A percentile compares a stretch with the other conserved stretches of the same genome.
Conservation (phyloP, 805 yeast genomes). For the Priceomyces carsonii region DNA sequence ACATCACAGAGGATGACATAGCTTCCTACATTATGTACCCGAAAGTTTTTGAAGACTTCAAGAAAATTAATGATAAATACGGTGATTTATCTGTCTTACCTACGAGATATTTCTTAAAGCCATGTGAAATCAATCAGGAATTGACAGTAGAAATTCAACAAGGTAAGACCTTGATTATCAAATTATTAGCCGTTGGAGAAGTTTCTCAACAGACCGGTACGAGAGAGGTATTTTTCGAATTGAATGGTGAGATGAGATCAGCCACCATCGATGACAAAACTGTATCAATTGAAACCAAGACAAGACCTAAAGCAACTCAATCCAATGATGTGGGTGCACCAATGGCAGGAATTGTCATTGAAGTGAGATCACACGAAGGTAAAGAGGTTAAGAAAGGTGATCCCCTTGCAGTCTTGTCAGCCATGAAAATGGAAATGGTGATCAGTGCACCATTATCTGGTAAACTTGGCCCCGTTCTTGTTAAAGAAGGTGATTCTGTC, state of each 20-base stretch:
- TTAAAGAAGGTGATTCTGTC: slow-evolving; percentile 91
- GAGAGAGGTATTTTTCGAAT: slow-evolving; percentile 95
- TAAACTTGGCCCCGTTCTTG: slow-evolving; percentile 70
- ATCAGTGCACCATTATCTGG: slow-evolving; percentile 91
- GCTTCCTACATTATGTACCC: slow-evolving; percentile 98
- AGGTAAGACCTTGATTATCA: slow-evolving; percentile 92
- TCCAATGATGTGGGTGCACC: slow-evolving; percentile 97
- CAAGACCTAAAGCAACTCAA: slow-evolving; percentile 91
- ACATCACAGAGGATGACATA: slow-evolving; percentile 78
- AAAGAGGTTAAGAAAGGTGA: slow-evolving; percentile 94
- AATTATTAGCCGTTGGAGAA: slow-evolving; percentile 91
- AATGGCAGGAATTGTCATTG: slow-evolving; percentile 98
- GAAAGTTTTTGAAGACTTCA: slow-evolving; percentile 89
- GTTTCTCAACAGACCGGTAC: slow-evolving; percentile 80
- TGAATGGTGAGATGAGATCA: slow-evolving; percentile 97
- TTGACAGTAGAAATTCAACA: slow-evolving; percentile 85
- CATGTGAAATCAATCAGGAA: slow-evolving; percentile 87
- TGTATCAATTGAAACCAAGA: slow-evolving; percentile 79
- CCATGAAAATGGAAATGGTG: slow-evolving; percentile 99
- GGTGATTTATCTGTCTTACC: slow-evolving; percentile 96
- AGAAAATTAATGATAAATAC: slow-evolving; percentile 68
- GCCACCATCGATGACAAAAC: slow-evolving; percentile 88
- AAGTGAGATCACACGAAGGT: slow-evolving; percentile 87
- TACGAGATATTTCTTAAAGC: slow-evolving; percentile 84
- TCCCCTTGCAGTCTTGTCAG: slow-evolving; percentile 88